Conservation (phyloP, 805 yeast species). For the Cyberlindnera subsufficiens region DNA sequence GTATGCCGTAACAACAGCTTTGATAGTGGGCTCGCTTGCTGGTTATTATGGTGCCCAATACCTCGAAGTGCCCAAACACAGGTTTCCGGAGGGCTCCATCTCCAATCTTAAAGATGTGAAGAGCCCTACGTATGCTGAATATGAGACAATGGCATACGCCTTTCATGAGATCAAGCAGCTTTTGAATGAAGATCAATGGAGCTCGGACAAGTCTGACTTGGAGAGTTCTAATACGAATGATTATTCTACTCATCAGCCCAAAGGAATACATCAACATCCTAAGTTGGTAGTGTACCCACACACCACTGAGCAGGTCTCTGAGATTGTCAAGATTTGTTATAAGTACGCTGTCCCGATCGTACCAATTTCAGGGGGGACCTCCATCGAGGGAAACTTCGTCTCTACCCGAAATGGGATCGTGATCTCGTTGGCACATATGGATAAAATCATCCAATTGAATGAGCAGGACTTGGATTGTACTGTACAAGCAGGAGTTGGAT, state of each 20-base stretch:
- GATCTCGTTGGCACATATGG: constrained; percentile 56
- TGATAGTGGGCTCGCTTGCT: constrained; percentile 4
- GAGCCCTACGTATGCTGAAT: constrained; percentile 16
- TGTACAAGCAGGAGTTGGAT: constrained; percentile 72
- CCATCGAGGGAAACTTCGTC: constrained; percentile 60
- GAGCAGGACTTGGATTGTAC: constrained; percentile 60
- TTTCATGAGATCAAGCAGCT: constrained; percentile 10
- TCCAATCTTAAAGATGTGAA: constrained; percentile 10
- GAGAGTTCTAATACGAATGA: constrained; percentile 40
- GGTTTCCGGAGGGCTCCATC: constrained; percentile 17
- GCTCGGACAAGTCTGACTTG: constrained; percentile 28
- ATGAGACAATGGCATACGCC: constrained; percentile 2
- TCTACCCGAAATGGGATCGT: constrained; percentile 57
- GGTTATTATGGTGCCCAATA: constrained; percentile 15
- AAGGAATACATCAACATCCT: constrained; percentile 33
- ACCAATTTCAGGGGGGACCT: constrained; percentile 58
- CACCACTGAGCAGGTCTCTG: constrained; percentile 49
- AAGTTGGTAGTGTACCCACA: constrained; percentile 44
- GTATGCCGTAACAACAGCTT: background rate
- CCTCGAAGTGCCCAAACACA: constrained; percentile 8
- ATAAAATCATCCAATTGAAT: constrained; percentile 47
- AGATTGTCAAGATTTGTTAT: constrained; percentile 47
- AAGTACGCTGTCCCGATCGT: constrained; percentile 50
- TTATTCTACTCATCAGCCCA: constrained; percentile 46
- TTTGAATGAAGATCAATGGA: constrained; percentile 13